Percentiles rank a stretch among this genome's conserved stretches.
These are phyloP conservation scores for Carex arenaria DNA, from an alignment of 202 grass and related monocot genomes.

Conservation along the genomic window DNA sequence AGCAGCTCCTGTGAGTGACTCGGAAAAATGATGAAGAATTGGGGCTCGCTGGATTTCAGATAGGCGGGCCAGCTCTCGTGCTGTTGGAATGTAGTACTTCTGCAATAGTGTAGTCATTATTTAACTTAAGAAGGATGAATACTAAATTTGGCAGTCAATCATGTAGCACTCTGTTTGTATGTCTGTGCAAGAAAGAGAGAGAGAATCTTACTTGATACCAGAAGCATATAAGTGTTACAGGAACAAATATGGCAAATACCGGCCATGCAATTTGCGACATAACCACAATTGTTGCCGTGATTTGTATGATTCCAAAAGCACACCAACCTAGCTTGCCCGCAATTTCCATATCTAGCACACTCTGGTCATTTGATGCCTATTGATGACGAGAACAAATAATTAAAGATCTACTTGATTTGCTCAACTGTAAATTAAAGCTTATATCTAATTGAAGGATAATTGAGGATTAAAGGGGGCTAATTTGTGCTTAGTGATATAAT, in stretches of 20 bases:
- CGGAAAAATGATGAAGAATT: slow-evolving; percentile 93
- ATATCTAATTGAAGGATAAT: not conserved
- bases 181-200: not conserved
- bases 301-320: slow-evolving; percentile 72
- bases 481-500: not conserved
- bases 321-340: slow-evolving; percentile 73
- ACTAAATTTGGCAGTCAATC: not conserved
- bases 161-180: not conserved
- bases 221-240: slow-evolving; percentile 64
- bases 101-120: slow-evolving; percentile 38
- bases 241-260: slow-evolving; percentile 89
- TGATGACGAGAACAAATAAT: slow-evolving; percentile 3
- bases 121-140: slow-evolving; percentile 11
- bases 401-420: not conserved
- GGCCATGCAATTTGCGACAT: slow-evolving; percentile 99
- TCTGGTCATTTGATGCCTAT: slow-evolving; percentile 93
- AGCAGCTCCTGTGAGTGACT: slow-evolving; percentile 78
- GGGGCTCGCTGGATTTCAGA: slow-evolving; percentile 87
- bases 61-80: slow-evolving; percentile 78
- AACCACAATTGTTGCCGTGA: slow-evolving; percentile 75
- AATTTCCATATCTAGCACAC: slow-evolving; percentile 82
- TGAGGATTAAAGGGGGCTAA: not conserved
- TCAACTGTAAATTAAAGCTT: not conserved
- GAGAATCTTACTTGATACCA: slow-evolving; percentile 66
- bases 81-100: slow-evolving; percentile 93